Percentiles rank a stretch among this genome's conserved stretches.
phyloP scores from a whole-genome alignment of 192 early-diverging fungal genomes.

The Coemansia reversa region DNA sequence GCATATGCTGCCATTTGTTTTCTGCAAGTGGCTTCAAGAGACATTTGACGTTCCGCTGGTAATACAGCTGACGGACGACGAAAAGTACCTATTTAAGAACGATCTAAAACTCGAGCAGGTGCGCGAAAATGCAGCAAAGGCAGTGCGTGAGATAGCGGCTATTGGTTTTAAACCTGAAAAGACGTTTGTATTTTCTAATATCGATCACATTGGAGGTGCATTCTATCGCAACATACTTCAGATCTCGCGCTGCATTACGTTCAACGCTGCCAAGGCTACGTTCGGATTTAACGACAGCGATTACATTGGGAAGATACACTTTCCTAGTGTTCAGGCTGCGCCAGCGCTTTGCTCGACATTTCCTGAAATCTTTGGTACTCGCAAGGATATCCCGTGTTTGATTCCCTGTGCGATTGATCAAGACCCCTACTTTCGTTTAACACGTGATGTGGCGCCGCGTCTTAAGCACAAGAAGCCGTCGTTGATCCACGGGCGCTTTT shows the following conservation, averaged over 20 bases:
- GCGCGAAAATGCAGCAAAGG: constrained; percentile 69
- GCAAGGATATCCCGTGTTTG: constrained; percentile 89
- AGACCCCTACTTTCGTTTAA: constrained; percentile 98
- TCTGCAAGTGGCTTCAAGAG: constrained; percentile 98
- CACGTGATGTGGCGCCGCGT: constrained; percentile 86
- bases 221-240: constrained; percentile 93
- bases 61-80: constrained; percentile 97
- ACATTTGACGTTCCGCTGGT: constrained; percentile 93
- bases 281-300: constrained; percentile 93
- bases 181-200: constrained; percentile 96
- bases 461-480: constrained; percentile 96
- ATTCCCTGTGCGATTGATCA: constrained; percentile 99
- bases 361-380: constrained; percentile 91
- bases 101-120: constrained; percentile 82
- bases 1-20: constrained; percentile 95
- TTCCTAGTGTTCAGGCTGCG: constrained; percentile 90
- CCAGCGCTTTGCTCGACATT: constrained; percentile 95
- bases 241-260: constrained; percentile 86
- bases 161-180: constrained; percentile 92
- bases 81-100: constrained; percentile 96
- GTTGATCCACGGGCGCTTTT: constrained; percentile 92
- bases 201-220: constrained; percentile 85
- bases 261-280: constrained; percentile 74
- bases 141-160: constrained; percentile 93
- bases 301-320: constrained; percentile 90